Percentiles rank a stretch among this genome's conserved stretches.
Conservation (phyloP, 495 filamentous ascomycete genomes). For the Neurospora intermedia region DNA sequence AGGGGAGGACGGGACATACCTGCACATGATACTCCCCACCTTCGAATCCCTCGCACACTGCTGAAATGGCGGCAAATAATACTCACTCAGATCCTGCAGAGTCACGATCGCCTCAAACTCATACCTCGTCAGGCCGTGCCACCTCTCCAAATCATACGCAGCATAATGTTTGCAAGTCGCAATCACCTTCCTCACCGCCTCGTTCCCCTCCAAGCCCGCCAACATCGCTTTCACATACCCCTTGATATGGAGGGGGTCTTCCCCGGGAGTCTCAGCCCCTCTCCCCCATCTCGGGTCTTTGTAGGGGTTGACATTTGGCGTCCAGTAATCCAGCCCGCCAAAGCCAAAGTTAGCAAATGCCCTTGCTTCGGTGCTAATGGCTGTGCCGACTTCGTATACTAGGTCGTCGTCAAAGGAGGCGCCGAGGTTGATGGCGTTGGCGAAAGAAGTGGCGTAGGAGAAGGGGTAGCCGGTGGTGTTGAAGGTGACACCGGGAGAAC, state of each 20-base stretch:
- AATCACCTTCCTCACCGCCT: slow-evolving; percentile 36
- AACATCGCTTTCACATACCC: slow-evolving; percentile 50
- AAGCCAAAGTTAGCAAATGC: slow-evolving; percentile 53
- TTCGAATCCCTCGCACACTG: slow-evolving; percentile 34
- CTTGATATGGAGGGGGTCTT: slow-evolving; percentile 24
- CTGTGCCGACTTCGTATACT: slow-evolving; percentile 27
- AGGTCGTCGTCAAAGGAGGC: slow-evolving; percentile 40
- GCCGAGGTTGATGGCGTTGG: slow-evolving; percentile 31
- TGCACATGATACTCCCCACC: slow-evolving; percentile 38
- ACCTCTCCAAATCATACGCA: slow-evolving; percentile 52
- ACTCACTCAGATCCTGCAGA: slow-evolving; percentile 33
- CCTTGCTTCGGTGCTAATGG: slow-evolving; percentile 52
- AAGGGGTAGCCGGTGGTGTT: slow-evolving; percentile 20
- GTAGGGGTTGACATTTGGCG: slow-evolving; percentile 62
- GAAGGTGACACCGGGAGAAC: slow-evolving; percentile 26
- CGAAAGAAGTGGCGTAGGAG: slow-evolving; percentile 37
- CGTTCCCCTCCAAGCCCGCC: slow-evolving; percentile 46
- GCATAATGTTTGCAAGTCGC: slow-evolving; percentile 58
- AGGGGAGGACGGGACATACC: neutral
- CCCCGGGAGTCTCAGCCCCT: slow-evolving; percentile 28
- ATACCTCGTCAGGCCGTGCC: slow-evolving; percentile 22
- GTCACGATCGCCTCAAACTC: slow-evolving; percentile 26
- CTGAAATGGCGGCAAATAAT: slow-evolving; percentile 39
- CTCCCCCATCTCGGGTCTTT: slow-evolving; percentile 37
- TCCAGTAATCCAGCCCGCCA: slow-evolving; percentile 51